Base-by-base conservation (phyloP, 257 asterid species). In the Lycium ferocissimum region DNA sequence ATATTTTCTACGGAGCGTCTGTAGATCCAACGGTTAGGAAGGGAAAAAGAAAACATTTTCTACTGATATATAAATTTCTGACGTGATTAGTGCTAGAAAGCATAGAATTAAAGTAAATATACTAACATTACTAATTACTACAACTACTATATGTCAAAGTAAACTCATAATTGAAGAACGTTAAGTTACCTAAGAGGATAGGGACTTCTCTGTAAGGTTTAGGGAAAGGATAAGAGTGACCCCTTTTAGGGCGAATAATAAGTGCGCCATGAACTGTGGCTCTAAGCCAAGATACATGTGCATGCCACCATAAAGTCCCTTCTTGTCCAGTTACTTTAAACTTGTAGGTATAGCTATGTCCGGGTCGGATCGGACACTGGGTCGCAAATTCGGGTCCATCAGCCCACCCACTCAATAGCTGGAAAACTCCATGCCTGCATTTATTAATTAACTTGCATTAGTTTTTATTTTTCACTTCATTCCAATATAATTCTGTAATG, bases 351-450 rank as follows among this genome's bases (percentile, higher is more conserved):
- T 86, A 82, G 85, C 82, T 83, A 10, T 86, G 85, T 51, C 71
- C 85, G 37, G 72, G 76, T 67, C 80, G 45, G 66, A 85, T 85
- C 76, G 84, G 84, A 45, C 87, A 85, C 45, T 85, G 87, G 10
- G 87, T 85, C 18, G 65, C 61, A 37, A 61, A 79, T 7, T 63
- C 84, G 15, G 87, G 87, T 37, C 87, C 87, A 49, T 85, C 87
- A 6, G 87, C 87, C 87, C 87, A 85, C 58, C 80, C 87, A n/a
- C 80, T 85, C 10, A 63, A 18, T 35, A 62, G 37, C 54, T 85
- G 87, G 20, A 85, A 49, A 78, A 85, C 40, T 85, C 87, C 87
- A 85, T 85, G 87, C 87, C 87, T 85, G 70, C 56, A 85, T 69
- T 26, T 26, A 26, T 26, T 26, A 67, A 33, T 66, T 35, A 83